Conservation (phyloP, 2,329 filamentous ascomycete genomes). For the Trichothecium roseum region DNA sequence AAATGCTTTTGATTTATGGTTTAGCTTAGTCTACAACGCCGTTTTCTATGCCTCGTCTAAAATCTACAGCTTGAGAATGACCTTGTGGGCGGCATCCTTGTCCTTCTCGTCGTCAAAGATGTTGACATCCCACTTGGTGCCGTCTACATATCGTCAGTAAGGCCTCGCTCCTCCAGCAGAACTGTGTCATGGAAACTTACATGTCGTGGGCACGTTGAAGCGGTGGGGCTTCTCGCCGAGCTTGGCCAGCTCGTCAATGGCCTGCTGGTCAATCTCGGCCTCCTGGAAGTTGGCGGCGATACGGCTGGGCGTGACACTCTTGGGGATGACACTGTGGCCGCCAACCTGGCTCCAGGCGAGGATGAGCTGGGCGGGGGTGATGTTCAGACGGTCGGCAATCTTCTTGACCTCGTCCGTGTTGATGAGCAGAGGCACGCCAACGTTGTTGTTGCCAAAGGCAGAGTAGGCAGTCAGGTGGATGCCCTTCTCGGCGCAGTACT, state of each 20-base stretch:
- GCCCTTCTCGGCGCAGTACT: constrained; percentile 50
- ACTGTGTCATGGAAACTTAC: constrained; percentile 24
- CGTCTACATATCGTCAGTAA: constrained; percentile 21
- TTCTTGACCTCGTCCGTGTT: constrained; percentile 45
- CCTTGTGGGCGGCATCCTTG: constrained; percentile 35
- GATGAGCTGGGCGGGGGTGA: constrained; percentile 34
- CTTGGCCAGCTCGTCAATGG: constrained; percentile 50
- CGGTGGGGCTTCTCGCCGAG: constrained; percentile 43
- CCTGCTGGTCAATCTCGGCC: constrained; percentile 47
- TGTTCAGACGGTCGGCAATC: constrained; percentile 37
- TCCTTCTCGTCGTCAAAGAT: constrained; percentile 45
- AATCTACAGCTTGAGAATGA: constrained; percentile 23
- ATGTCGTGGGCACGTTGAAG: constrained; percentile 32
- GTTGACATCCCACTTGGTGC: constrained; percentile 45
- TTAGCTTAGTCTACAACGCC: no score
- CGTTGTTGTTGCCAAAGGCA: constrained; percentile 36
- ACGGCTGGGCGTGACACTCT: constrained; percentile 57
- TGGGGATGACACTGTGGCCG: constrained; percentile 64
- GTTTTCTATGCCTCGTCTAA: no score
- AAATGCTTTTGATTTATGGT: no score
- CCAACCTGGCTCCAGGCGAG: constrained; percentile 48
- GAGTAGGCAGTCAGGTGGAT: constrained; percentile 61
- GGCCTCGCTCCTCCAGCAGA: background rate
- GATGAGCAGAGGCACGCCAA: constrained; percentile 39
- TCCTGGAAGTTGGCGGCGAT: constrained; percentile 63